phyloP scores from a whole-genome alignment of 371 early-diverging fungal species.

The Circinella umbellata region DNA sequence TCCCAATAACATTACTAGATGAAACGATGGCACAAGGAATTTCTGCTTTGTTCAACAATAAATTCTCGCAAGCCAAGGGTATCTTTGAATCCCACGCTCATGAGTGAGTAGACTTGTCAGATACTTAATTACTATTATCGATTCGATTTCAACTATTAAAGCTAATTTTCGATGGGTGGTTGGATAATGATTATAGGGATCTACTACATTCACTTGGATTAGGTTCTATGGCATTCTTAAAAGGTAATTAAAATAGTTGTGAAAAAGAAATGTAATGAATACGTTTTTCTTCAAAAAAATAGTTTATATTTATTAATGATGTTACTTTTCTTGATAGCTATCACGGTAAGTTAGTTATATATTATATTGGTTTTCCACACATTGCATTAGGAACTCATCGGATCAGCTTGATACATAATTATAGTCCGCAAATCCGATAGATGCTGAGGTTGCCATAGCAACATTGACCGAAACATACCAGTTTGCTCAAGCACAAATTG shows the following conservation, averaged over 20 bases:
- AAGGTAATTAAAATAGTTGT: conserved; percentile 32
- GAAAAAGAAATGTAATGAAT: no score
- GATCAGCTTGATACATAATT: neutral
- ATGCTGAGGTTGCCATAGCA: conserved; percentile 50
- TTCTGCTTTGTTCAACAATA: conserved; percentile 58
- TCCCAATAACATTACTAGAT: conserved; percentile 36
- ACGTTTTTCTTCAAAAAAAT: no score
- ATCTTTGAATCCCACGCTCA: conserved; percentile 38
- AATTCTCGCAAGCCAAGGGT: conserved; percentile 51
- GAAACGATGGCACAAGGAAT: conserved; percentile 54
- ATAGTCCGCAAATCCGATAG: conserved; percentile 31
- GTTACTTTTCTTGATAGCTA: conserved; percentile 13
- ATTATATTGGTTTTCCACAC: neutral
- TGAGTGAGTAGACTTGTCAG: conserved; percentile 27
- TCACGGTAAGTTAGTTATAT: conserved; percentile 19
- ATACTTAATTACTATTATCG: no score
- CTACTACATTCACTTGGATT: conserved; percentile 47
- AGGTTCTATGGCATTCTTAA: conserved; percentile 47
- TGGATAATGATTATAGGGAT: conserved; percentile 27
- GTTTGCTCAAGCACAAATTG: conserved; percentile 53
- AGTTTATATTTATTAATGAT: neutral
- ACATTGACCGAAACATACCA: conserved; percentile 46
- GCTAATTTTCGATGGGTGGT: neutral
- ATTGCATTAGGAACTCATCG: neutral
- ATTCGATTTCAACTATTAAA: no score